Base-by-base conservation (phyloP, 352 stramenopile species). In the Aphanomyces astaci region DNA sequence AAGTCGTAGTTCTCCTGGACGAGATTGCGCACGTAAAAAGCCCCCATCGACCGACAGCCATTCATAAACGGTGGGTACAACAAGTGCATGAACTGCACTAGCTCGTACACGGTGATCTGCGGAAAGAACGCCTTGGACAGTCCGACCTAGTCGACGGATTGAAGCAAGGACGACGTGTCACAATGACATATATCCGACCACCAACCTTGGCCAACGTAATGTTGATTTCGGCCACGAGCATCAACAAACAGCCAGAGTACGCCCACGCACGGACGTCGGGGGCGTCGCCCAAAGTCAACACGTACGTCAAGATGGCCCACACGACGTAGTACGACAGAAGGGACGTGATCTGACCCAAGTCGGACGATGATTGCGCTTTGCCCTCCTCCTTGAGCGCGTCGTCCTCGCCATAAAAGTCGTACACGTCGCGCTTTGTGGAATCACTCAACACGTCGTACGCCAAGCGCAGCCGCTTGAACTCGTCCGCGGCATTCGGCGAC, bases 31-130 rank as follows among this genome's bases (percentile, higher is more conserved):
- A 89, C 82, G 70, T 97, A 91, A 78, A 94, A 98, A 30, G 80
- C 82, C 31, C 94, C 92, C 71, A 99, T 87, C n/a, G 90, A 95
- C 55, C 95, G 90, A 75, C 94, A 97, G 59, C 96, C 96, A 80
- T 98, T 98, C 82, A 99, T 89, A 74, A 97, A 98, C 0, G 92
- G 87, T 24, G 96, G 93, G 73, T 98, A 98, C 39, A 97, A 80
- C 4, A 88, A 86, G 72, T 97, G 94, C 73, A 98, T 75, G 36
- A 98, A 78, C 71, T 81, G 81, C 36, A 97, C 81, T 57, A 97
- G 83, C 77, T 99, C 92, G 74, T 94, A 85, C 70, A 97, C 90
- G 2, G 93, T 92, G 75, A 90, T 84, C 75, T 72, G 88, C 3
- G 84, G 83, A 70, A 92, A 92, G 32, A 91, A 81, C 57, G 69